These are phyloP conservation scores for Hyphopichia pseudoburtonii DNA, from an alignment of 1,139 yeast genomes.

Conservation along the genomic window DNA sequence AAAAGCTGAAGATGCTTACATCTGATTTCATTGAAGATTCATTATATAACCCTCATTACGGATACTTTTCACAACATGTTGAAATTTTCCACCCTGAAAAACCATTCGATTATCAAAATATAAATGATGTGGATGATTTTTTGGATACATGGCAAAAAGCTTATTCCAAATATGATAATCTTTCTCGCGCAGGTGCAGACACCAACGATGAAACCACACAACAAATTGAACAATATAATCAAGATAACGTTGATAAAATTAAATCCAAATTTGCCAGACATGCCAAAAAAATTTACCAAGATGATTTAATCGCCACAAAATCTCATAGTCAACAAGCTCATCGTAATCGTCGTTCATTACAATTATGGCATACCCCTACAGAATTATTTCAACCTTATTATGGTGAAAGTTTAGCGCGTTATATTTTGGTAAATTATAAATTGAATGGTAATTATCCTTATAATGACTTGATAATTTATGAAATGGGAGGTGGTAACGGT, in stretches of 20 bases:
- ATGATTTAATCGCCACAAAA: slow-evolving; percentile 19
- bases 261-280: slow-evolving; percentile 31
- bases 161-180: slow-evolving; percentile 61
- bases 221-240: slow-evolving; percentile 15
- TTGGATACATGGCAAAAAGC: slow-evolving; percentile 67
- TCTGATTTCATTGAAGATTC: slow-evolving; percentile 86
- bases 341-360: slow-evolving; percentile 41
- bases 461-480: slow-evolving; percentile 70
- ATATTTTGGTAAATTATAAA: slow-evolving; percentile 68
- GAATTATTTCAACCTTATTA: slow-evolving; percentile 81
- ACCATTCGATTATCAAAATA: slow-evolving; percentile 60
- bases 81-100: slow-evolving; percentile 68
- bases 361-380: slow-evolving; percentile 90
- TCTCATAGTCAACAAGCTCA: slow-evolving; percentile 20
- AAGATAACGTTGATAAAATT: slow-evolving; percentile 15
- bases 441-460: slow-evolving; percentile 60
- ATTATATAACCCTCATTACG: slow-evolving; percentile 76
- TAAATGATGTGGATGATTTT: slow-evolving; percentile 69
- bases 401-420: slow-evolving; percentile 81
- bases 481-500: slow-evolving; percentile 91
- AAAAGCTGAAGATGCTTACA: slow-evolving; percentile 63
- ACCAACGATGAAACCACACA: slow-evolving; percentile 12
- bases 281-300: slow-evolving; percentile 32
- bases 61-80: slow-evolving; percentile 77
- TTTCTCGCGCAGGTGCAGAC: too few relatives aligned